Evolutionary conservation across 2,329 filamentous ascomycete species (phyloP).

Genomic region (Fusarium torreyae): DNA sequence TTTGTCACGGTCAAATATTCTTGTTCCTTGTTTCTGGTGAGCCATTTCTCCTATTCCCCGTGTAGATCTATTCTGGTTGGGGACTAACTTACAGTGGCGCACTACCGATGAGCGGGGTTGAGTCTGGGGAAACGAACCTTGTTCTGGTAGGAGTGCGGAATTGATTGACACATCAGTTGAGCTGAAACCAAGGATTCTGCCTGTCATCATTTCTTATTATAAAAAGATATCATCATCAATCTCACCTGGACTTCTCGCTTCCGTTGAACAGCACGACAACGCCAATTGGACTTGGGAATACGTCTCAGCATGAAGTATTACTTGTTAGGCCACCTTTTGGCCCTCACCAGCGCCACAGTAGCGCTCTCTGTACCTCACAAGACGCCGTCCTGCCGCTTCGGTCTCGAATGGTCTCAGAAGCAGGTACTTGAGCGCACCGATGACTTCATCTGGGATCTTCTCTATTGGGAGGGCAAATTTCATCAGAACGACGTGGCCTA

Average conservation of each 20-base stretch:
- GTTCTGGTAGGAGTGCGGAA: neutral
- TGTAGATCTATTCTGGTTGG: slow-evolving; percentile 24
- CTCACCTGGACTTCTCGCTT: too few relatives aligned
- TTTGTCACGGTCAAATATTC: slow-evolving; percentile 42
- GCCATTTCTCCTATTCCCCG: slow-evolving; percentile 40
- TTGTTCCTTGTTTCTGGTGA: slow-evolving; percentile 8
- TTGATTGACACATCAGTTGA: neutral
- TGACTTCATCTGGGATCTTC: slow-evolving; percentile 55
- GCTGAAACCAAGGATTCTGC: neutral
- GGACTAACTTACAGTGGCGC: neutral
- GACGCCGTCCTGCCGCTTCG: slow-evolving; percentile 53
- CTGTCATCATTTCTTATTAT: slow-evolving; percentile 12
- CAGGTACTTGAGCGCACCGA: slow-evolving; percentile 50
- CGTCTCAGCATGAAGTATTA: slow-evolving; percentile 22
- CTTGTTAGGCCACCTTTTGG: slow-evolving; percentile 3
- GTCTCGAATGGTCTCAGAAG: slow-evolving; percentile 49
- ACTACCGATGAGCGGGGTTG: slow-evolving; percentile 10
- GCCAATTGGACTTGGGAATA: neutral
- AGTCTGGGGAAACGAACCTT: slow-evolving; percentile 30
- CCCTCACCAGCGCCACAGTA: slow-evolving; percentile 4
- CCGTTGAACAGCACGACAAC: neutral
- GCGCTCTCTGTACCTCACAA: slow-evolving; percentile 15
- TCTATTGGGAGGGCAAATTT: slow-evolving; percentile 63
- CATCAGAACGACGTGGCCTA: slow-evolving; percentile 60
- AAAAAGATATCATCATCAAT: slow-evolving; percentile 6